Conservation (phyloP, 2,329 filamentous ascomycete species). For the Teratosphaeria nubilosa region DNA sequence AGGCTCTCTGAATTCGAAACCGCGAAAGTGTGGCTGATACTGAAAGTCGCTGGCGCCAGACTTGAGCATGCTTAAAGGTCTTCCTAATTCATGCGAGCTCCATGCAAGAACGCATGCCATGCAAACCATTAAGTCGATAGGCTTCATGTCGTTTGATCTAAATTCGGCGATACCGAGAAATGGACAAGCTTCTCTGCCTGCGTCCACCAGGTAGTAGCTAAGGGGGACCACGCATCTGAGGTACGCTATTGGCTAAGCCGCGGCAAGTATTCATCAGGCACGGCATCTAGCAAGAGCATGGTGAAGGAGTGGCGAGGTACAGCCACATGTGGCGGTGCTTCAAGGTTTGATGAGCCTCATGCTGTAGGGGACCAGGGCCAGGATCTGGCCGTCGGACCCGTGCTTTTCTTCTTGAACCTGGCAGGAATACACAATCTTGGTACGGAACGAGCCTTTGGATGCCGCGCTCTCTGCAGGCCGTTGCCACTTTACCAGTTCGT, state of each 20-base stretch:
- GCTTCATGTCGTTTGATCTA: not conserved
- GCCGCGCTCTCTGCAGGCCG: not conserved
- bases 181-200: not conserved
- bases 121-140: not conserved
- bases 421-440: not conserved
- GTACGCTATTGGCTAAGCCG: not conserved
- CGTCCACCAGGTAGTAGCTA: not conserved
- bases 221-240: not conserved
- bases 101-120: not conserved
- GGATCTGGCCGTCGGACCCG: not conserved
- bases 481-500: not conserved
- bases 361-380: not conserved
- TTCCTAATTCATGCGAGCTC: not conserved
- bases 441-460: not conserved
- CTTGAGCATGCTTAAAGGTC: not conserved
- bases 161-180: not conserved
- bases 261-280: not conserved
- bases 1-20: not conserved
- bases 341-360: not conserved
- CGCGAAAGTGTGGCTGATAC: not conserved
- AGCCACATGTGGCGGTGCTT: not conserved
- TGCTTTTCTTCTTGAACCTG: not conserved
- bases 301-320: not conserved
- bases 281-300: not conserved
- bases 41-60: not conserved